phyloP scores from a whole-genome alignment of 768 basidiomycete genomes.

The Hygrophorus russula region DNA sequence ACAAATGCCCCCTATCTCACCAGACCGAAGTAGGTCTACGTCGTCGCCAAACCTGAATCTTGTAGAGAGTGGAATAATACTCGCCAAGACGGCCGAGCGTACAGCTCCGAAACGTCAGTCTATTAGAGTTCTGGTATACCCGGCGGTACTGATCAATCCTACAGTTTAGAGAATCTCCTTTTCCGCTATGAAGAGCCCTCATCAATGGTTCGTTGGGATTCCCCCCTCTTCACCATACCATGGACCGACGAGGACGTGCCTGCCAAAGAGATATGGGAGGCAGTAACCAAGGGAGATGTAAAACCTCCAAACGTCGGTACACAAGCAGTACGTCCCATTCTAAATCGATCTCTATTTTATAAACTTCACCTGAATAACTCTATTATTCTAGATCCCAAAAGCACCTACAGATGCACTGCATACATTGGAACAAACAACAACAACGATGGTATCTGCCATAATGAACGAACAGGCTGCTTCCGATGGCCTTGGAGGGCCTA shows the following conservation, averaged over 20 bases:
- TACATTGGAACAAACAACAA: slow-evolving; percentile 70
- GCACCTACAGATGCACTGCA: slow-evolving; percentile 85
- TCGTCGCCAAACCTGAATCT: slow-evolving; percentile 62
- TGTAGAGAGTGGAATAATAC: slow-evolving; percentile 68
- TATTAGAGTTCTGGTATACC: slow-evolving; percentile 4
- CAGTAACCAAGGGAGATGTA: slow-evolving; percentile 65
- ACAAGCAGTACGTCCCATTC: slow-evolving; percentile 38
- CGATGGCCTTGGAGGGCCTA: slow-evolving; percentile 39
- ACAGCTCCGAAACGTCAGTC: slow-evolving; percentile 65
- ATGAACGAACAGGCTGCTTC: slow-evolving; percentile 50
- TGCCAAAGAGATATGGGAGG: slow-evolving; percentile 65
- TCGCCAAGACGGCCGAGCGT: slow-evolving; percentile 37
- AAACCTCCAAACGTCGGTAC: slow-evolving; percentile 87
- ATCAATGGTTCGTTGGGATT: slow-evolving; percentile 98
- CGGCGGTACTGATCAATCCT: not conserved
- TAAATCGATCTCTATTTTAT: not conserved
- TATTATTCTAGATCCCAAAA: slow-evolving; percentile 47
- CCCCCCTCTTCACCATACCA: slow-evolving; percentile 79
- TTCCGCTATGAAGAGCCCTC: slow-evolving; percentile 92
- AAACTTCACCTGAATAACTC: too few species aligned
- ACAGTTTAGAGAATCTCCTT: slow-evolving; percentile 77
- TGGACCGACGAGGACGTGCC: slow-evolving; percentile 64
- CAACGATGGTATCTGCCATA: slow-evolving; percentile 59
- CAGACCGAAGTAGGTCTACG: slow-evolving; percentile 45
- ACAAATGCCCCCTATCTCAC: slow-evolving; percentile 4